Percentiles rank a stretch among this genome's conserved stretches.
phyloP scores from a whole-genome alignment of 805 yeast genomes.

The Hanseniaspora occidentalis region DNA sequence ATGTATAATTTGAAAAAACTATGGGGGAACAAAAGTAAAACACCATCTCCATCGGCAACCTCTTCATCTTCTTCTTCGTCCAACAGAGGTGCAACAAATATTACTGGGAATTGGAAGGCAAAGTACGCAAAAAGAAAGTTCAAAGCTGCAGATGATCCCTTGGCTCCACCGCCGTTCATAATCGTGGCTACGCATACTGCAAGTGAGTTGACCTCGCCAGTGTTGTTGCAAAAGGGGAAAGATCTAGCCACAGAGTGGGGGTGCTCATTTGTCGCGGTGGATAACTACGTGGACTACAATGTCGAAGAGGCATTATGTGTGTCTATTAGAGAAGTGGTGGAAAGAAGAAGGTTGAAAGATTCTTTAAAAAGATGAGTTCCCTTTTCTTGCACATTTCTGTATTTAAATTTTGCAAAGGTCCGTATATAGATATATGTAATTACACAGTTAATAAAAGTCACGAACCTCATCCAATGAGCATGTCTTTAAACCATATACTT shows the following conservation, averaged over 20 bases:
- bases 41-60: conserved; percentile 15
- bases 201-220: conserved; percentile 48
- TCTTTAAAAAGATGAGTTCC: too few species aligned
- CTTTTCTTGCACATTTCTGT: conserved; percentile 2
- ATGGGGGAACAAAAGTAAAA: conserved; percentile 26
- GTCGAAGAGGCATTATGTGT: conserved; percentile 47
- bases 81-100: conserved; percentile 15
- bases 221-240: conserved; percentile 44
- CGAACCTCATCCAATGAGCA: too few species aligned
- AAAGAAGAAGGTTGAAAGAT: conserved; percentile 25
- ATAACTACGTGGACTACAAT: conserved; percentile 35
- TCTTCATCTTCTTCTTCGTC: conserved; percentile 24
- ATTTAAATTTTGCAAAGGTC: too few species aligned
- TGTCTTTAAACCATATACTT: too few species aligned
- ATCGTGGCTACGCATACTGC: conserved; percentile 52
- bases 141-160: conserved; percentile 15
- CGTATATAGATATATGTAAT: too few species aligned
- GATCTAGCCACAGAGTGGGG: conserved; percentile 48
- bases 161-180: conserved; percentile 51
- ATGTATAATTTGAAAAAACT: conserved; percentile 43
- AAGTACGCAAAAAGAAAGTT: too few species aligned
- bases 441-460: too few species aligned
- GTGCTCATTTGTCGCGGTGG: conserved; percentile 53
- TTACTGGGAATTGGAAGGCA: too few species aligned
- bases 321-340: conserved; percentile 48